These are phyloP conservation scores for Sicyos baderoa DNA, from an alignment of 306 rosid species.

Conservation along the genomic window DNA sequence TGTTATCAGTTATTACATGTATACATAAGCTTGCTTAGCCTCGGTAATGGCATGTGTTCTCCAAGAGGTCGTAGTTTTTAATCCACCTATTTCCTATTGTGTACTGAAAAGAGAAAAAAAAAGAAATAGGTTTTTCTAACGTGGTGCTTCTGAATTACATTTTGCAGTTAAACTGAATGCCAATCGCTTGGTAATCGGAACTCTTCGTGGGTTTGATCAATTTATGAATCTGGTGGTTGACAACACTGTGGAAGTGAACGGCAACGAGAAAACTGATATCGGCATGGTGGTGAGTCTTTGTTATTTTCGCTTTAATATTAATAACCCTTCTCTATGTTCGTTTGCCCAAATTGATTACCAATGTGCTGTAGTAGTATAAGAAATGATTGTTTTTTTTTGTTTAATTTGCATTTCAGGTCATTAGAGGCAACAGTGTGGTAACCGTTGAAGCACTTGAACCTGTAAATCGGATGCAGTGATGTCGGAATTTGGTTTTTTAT, in stretches of 20 bases:
- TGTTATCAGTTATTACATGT: too few species aligned
- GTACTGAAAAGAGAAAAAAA: too few species aligned
- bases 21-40: too few species aligned
- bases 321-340: too few species aligned
- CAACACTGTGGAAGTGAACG: slow-evolving; percentile 86
- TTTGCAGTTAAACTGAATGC: slow-evolving; percentile 81
- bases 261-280: slow-evolving; percentile 68
- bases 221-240: slow-evolving; percentile 94
- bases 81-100: background rate
- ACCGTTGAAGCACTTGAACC: slow-evolving; percentile 99
- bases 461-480: slow-evolving; percentile 53
- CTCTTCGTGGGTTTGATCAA: slow-evolving; percentile 91
- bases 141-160: slow-evolving; percentile 1
- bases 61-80: background rate
- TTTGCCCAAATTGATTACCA: too few species aligned
- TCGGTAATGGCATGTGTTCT: too few species aligned
- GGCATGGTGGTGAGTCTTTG: slow-evolving; percentile 93
- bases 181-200: slow-evolving; percentile 84
- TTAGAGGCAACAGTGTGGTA: slow-evolving; percentile 92
- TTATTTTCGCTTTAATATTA: too few species aligned
- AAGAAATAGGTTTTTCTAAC: background rate
- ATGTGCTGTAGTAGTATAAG: too few species aligned
- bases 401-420: slow-evolving; percentile 49
- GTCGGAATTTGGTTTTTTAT: background rate
- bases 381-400: background rate